A percentile compares a stretch with the other conserved stretches of the same genome.
These are phyloP conservation scores for Phaffia rhodozyma DNA, from an alignment of 1,284 basidiomycete genomes.

Conservation along the genomic window DNA sequence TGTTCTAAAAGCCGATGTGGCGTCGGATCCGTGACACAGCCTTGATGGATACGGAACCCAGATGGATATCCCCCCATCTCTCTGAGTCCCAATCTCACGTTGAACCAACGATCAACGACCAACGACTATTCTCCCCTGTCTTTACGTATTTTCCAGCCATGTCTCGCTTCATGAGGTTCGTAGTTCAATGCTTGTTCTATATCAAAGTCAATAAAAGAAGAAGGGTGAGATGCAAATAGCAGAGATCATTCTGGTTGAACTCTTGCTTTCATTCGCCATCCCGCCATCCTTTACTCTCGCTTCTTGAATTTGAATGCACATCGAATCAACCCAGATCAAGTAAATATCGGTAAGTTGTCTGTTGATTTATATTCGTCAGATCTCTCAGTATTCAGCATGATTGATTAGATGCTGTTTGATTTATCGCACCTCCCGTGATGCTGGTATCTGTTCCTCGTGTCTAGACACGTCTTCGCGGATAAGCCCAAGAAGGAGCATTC, in stretches of 20 bases:
- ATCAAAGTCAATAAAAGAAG: not conserved
- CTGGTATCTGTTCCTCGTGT: not conserved
- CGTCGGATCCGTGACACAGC: no score
- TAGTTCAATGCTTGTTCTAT: conserved; percentile 18
- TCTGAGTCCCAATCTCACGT: no score
- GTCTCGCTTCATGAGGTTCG: conserved; percentile 48
- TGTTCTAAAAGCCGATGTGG: no score
- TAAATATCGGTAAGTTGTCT: conserved; percentile 42
- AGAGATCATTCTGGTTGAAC: no score
- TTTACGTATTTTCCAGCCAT: conserved; percentile 24
- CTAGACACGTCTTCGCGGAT: conserved; percentile 80
- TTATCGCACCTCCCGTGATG: not conserved
- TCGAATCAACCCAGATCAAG: conserved; percentile 27
- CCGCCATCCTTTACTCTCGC: not conserved
- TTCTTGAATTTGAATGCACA: not conserved
- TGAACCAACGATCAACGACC: no score
- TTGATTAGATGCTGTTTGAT: not conserved
- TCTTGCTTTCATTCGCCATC: not conserved
- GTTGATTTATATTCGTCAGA: not conserved
- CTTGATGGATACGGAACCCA: no score
- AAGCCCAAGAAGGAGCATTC: conserved; percentile 63
- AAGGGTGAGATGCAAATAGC: not conserved
- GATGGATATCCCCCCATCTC: no score
- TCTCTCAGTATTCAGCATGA: not conserved
- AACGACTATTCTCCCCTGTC: no score